Conservation (phyloP, 768 basidiomycete genomes). For the Clathrus columnatus region DNA sequence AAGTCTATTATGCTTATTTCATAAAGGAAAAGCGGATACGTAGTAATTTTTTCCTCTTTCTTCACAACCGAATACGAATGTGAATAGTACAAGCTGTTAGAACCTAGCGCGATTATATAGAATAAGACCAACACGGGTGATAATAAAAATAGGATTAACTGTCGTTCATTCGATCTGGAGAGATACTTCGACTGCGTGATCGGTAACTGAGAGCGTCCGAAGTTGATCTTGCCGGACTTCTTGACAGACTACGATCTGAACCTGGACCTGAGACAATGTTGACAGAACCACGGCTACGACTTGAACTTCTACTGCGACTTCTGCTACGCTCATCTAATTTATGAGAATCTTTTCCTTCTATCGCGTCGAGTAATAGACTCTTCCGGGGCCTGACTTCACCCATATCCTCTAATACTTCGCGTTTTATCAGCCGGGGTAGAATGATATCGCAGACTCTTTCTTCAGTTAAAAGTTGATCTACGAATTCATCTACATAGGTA, state of each 20-base stretch:
- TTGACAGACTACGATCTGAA: slow-evolving; percentile 14
- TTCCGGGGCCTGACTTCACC: slow-evolving; percentile 81
- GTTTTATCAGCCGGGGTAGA: slow-evolving; percentile 79
- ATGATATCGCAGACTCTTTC: slow-evolving; percentile 97
- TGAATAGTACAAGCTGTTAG: not conserved
- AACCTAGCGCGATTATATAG: no score
- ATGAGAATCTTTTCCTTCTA: slow-evolving; percentile 64
- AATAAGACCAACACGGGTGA: no score
- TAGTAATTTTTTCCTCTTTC: not conserved
- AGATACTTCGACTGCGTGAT: slow-evolving; percentile 53
- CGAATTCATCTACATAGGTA: slow-evolving; percentile 87
- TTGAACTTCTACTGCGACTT: slow-evolving; percentile 17
- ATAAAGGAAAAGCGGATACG: not conserved
- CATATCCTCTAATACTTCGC: slow-evolving; percentile 83
- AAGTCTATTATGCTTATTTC: not conserved
- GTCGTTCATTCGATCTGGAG: slow-evolving; percentile 39
- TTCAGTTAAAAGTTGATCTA: slow-evolving; percentile 72
- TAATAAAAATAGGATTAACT: slow-evolving; percentile 15
- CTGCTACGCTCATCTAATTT: slow-evolving; percentile 17
- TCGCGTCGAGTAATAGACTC: slow-evolving; percentile 79
- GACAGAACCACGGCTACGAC: slow-evolving; percentile 21
- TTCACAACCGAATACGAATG: not conserved
- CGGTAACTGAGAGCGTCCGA: slow-evolving; percentile 21
- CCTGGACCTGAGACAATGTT: slow-evolving; percentile 13
- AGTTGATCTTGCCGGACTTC: slow-evolving; percentile 11